Base-by-base conservation (phyloP, 352 stramenopile species). In the Thraustotheca clavata region DNA sequence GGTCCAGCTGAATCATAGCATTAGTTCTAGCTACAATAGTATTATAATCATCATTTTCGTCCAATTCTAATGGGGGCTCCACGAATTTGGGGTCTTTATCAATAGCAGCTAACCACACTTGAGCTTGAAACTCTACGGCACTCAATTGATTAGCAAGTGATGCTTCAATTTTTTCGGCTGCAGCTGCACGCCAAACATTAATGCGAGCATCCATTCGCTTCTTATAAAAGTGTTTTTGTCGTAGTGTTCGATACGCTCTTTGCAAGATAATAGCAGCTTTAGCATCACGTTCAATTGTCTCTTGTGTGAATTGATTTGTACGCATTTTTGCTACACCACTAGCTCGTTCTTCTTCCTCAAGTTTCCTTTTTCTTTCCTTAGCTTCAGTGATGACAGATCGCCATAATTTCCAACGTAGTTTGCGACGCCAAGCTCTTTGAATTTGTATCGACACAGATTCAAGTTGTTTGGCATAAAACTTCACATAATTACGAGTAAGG, bases 81-180 rank as follows among this genome's bases (percentile, higher is more conserved):
- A 69, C 39, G 16, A 67, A 79, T 14, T 75, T 68, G 1, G 65
- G 62, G 36, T 88, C 77, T 50, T 72, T 67, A 49, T 82, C 80
- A 20, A 86, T 62, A 22, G 77, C 86, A 49, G 88, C 80, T 0
- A 74, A 73, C 83, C 83, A 91, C 16, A 89, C 79, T 6, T 71
- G 71, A 36, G 83, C 77, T 43, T 88, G 83, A 59, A 88, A 91
- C 12, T 87, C 61, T 22, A 86, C 75, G 60, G 71, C 75, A 22
- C 67, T 69, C 16, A 67, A 75, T 41, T 71, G 69, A 57, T 70
- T 71, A 8, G 57, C 60, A 32, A 77, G 71, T 39, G 73, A 61
- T 0, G 50, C 38, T 0, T 32, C 33, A 3, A 89, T 50, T 38
- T 79, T 86, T 3, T 74, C 69, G 11, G 62, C 35, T 6, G 75